Conservation (phyloP, 371 early-diverging fungal genomes). For the Haplosporangium sp. region DNA sequence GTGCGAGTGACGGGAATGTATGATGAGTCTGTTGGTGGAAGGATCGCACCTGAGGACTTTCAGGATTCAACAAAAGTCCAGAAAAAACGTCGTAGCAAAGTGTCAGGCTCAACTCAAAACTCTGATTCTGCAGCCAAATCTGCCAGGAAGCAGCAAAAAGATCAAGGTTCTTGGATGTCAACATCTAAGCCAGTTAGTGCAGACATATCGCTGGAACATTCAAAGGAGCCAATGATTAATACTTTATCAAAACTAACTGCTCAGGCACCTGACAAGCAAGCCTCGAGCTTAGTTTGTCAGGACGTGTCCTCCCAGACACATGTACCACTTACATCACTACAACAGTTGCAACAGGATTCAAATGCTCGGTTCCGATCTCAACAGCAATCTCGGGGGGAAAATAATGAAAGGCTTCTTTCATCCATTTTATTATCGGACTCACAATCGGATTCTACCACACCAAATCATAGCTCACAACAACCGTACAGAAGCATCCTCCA, state of each 20-base stretch:
- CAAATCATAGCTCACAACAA: neutral
- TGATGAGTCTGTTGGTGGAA: constrained; percentile 53
- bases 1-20: constrained; percentile 58
- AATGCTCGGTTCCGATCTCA: constrained; percentile 16
- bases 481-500: constrained; percentile 13
- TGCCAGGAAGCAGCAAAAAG: constrained; percentile 21
- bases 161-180: constrained; percentile 8
- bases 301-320: neutral
- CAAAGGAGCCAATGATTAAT: neutral
- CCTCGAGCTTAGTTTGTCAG: neutral
- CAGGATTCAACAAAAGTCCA: constrained; percentile 28
- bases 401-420: constrained; percentile 18
- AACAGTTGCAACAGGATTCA: constrained; percentile 1
- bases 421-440: constrained; percentile 11
- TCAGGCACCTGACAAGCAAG: neutral
- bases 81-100: constrained; percentile 37
- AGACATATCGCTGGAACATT: neutral
- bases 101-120: neutral
- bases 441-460: neutral
- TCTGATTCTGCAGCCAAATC: constrained; percentile 11
- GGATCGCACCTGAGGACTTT: constrained; percentile 36
- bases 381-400: constrained; percentile 22
- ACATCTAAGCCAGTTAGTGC: constrained; percentile 16
- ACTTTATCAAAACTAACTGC: neutral
- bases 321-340: neutral